Evolutionary conservation across 2,329 filamentous ascomycete genomes (phyloP), one percentile per base, ranked within the genome.

Genomic region (Ophioceras dolichostomum): DNA sequence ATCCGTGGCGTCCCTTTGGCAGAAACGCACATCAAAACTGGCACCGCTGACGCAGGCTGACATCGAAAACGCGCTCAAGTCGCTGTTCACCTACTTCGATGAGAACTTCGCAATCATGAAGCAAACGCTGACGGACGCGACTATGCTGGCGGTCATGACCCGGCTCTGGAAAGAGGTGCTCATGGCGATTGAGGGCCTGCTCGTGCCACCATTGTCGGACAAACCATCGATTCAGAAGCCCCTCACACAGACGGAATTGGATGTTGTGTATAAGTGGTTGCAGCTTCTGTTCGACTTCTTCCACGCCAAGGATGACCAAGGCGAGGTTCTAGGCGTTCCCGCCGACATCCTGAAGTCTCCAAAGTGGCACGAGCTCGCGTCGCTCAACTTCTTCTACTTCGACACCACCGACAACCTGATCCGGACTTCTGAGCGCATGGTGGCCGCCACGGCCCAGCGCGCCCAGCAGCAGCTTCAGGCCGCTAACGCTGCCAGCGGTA

Each of bases 41-140:
- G 67, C 76, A 34, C 68, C 70, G 1, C 67, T 81, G 9, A 81
- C 84, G 1, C 73, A 75, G 22, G 70, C 69, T 6, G 86, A 95
- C 41, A 71, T 94, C 16, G 81, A 85, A 46, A 80, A 80, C 47
- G 86, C 86, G 1, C 65, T 98, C 10, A 79, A 83, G 47, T 83
- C 87, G 4, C 70, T 98, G 1, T 91, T 95, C 54, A 74, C 78
- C 38, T 98, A 98, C 57, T 98, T 98, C 54, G 85, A 98, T 55
- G 89, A 95, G 55, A 98, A 98, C 52, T 98, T 98, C 59, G 86
- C 87, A 41, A 94, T 96, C 48, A 94, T 98, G 88, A 95, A 96
- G 62, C 79, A 91, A 58, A 95, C 89, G 1, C 67, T 98, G 39
- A 96, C 91, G 1, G 82, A 87, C 40, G 80, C 86, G 40, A 93